Evolutionary conservation across 306 rosid species (phyloP), one percentile per base, ranked within the genome.

Genomic region (Aeschynomene evenia): DNA sequence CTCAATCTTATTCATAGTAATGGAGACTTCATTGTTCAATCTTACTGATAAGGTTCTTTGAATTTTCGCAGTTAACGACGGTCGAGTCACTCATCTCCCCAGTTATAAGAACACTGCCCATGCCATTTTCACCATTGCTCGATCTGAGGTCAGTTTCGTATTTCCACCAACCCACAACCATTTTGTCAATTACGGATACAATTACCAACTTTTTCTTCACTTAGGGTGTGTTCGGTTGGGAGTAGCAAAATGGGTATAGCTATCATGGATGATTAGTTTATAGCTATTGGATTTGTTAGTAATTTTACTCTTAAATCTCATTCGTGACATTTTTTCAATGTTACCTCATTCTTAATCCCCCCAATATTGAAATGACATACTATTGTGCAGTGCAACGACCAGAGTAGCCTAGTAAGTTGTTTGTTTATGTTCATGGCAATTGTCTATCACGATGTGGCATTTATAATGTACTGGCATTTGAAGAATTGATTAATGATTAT

Each of bases 71-170:
- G 99, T 91, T 55, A 80, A 89, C 77, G 99, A 95, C 23, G 97
- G 96, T 11, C 87, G 99, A 78, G 72, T 77, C 50, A 79, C 84
- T 40, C 80, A 77, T 75, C 86, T 87, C 46, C 97, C 96, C 9
- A 83, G 66, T 55, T 91, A 95, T 71, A 95, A 83, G 89, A 95
- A 84, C 77, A 95, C 97, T 0, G 88, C 70, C 63, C 84, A 95
- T 56, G 97, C 99, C 40, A 20, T 95, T 68, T 84, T 84, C 78
- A 87, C 96, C 78, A 87, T 91, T 76, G 80, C 92, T 78, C 95
- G 96, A 51, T 81, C 66, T 43, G 99, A 94, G 99, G 99, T 91
- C 57, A 55, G 91, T 83, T 70, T 52, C 63, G 70, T 29, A 53
- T 55, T 61, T 26, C 24, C 20, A 4, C 10, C 63, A 3, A 15